These are phyloP conservation scores for Russula olivacea DNA, from an alignment of 768 basidiomycete genomes.

Conservation along the genomic window DNA sequence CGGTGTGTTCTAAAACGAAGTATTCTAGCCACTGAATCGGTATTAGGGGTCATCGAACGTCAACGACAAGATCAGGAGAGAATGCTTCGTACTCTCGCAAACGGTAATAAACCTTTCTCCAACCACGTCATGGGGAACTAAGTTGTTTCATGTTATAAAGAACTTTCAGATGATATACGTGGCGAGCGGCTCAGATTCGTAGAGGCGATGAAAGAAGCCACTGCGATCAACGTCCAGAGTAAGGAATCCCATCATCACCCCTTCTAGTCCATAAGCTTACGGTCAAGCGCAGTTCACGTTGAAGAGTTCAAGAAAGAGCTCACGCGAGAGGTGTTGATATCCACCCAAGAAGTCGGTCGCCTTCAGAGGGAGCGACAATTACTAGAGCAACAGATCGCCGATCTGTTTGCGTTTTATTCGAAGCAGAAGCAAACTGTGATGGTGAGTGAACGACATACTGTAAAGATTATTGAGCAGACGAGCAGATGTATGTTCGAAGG, in stretches of 20 bases:
- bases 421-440: slow-evolving; percentile 48
- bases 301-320: slow-evolving; percentile 84
- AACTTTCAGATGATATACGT: slow-evolving; percentile 76
- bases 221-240: slow-evolving; percentile 81
- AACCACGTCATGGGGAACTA: not conserved
- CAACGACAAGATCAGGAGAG: slow-evolving; percentile 70
- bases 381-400: slow-evolving; percentile 65
- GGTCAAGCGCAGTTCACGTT: slow-evolving; percentile 55
- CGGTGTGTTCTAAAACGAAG: slow-evolving; percentile 13
- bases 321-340: slow-evolving; percentile 62
- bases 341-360: slow-evolving; percentile 68
- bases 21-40: slow-evolving; percentile 46
- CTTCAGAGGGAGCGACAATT: slow-evolving; percentile 59
- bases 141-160: slow-evolving; percentile 35
- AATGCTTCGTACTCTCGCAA: slow-evolving; percentile 58
- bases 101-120: slow-evolving; percentile 39
- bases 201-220: slow-evolving; percentile 94
- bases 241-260: not conserved
- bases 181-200: slow-evolving; percentile 83
- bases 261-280: slow-evolving; percentile 12
- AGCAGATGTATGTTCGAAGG: not conserved
- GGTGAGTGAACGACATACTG: slow-evolving; percentile 7
- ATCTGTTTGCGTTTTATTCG: slow-evolving; percentile 65
- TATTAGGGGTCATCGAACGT: slow-evolving; percentile 56
- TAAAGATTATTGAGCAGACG: not conserved